phyloP scores from a whole-genome alignment of 306 rosid genomes.

The Gleditsia sinensis region DNA sequence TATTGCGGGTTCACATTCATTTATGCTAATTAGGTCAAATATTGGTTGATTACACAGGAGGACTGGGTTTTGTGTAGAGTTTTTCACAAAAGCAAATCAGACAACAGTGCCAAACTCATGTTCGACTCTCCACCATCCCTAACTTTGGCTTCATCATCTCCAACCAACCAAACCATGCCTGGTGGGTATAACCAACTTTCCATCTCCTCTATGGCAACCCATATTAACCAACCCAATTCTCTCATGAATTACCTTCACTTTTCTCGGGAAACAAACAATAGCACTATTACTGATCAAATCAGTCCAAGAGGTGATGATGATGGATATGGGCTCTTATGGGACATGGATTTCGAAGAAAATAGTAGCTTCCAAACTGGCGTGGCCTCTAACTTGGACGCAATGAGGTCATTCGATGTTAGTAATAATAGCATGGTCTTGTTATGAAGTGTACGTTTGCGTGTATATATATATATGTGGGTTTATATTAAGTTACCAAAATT shows the following conservation, averaged over 20 bases:
- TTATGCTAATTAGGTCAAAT: conserved; percentile 29
- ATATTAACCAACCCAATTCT: conserved; percentile 39
- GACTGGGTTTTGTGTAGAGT: conserved; percentile 99
- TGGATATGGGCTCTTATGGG: conserved; percentile 81
- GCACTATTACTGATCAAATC: conserved; percentile 27
- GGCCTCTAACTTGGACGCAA: conserved; percentile 56
- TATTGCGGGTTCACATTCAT: conserved; percentile 1
- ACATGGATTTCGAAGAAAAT: conserved; percentile 66
- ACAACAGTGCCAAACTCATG: conserved; percentile 36
- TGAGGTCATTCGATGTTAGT: conserved; percentile 64
- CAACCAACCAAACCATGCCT: conserved; percentile 45
- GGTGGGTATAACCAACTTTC: conserved; percentile 43
- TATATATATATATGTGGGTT: not conserved
- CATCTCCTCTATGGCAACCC: conserved; percentile 56
- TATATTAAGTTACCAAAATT: conserved; percentile 23
- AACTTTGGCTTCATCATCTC: conserved; percentile 49
- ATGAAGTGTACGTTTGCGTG: conserved; percentile 32
- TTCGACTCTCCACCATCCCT: conserved; percentile 42
- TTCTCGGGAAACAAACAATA: conserved; percentile 43
- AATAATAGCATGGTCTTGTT: conserved; percentile 60
- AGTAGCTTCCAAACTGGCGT: conserved; percentile 52
- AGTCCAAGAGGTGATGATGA: conserved; percentile 47
- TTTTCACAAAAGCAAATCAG: conserved; percentile 78
- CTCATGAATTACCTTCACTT: conserved; percentile 56
- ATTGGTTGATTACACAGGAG: conserved; percentile 62